These are phyloP conservation scores for Globisporangium splendens DNA, from an alignment of 352 stramenopile species.

Conservation along the genomic window DNA sequence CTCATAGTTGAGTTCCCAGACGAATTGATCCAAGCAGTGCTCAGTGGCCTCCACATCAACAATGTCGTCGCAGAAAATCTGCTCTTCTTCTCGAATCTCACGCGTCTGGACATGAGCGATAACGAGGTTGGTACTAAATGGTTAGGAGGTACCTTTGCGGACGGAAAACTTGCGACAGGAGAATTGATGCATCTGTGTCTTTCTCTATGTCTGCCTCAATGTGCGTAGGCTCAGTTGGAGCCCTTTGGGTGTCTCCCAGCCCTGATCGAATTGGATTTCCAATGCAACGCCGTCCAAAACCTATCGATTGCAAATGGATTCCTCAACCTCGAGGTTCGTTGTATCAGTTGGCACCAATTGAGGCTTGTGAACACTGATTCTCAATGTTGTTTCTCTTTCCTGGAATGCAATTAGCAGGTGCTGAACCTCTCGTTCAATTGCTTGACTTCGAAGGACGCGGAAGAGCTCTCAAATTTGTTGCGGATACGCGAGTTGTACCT, in stretches of 20 bases:
- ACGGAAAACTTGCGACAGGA: too few relatives aligned
- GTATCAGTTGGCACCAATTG: not conserved
- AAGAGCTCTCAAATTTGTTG: slow-evolving; percentile 68
- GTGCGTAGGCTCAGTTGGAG: slow-evolving; percentile 48
- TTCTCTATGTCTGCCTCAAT: not conserved
- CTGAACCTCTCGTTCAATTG: slow-evolving; percentile 84
- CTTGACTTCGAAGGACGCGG: slow-evolving; percentile 49
- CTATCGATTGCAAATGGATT: slow-evolving; percentile 53
- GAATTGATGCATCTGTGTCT: not conserved
- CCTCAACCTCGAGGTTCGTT: slow-evolving; percentile 49
- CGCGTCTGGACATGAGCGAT: slow-evolving; percentile 76
- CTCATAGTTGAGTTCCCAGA: slow-evolving; percentile 75
- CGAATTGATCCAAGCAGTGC: slow-evolving; percentile 56
- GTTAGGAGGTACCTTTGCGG: too few relatives aligned
- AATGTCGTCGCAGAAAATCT: slow-evolving; percentile 68
- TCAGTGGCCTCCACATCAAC: slow-evolving; percentile 59
- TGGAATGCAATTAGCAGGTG: slow-evolving; percentile 38
- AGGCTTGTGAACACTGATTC: too few relatives aligned
- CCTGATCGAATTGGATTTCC: slow-evolving; percentile 69
- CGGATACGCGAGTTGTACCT: slow-evolving; percentile 78
- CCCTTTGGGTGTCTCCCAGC: slow-evolving; percentile 63
- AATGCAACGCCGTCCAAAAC: slow-evolving; percentile 70
- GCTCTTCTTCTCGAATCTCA: slow-evolving; percentile 75
- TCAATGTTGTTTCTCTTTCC: too few relatives aligned
- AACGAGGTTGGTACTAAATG: slow-evolving; percentile 76